Evolutionary conservation across 768 basidiomycete species (phyloP).

Genomic region (Mycena chlorophos): DNA sequence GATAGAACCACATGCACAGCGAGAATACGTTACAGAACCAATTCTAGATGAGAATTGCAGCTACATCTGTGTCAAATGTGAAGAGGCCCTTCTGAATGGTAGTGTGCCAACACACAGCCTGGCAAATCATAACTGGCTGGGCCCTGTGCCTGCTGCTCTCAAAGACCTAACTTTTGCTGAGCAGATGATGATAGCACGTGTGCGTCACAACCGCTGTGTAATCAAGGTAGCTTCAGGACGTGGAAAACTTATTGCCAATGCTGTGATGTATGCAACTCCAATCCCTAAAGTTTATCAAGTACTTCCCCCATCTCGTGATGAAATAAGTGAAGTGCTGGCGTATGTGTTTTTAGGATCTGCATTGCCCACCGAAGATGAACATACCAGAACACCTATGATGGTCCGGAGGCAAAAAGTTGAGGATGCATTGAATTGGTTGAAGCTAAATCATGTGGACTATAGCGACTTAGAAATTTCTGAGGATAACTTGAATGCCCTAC

Average conservation of each 20-base stretch:
- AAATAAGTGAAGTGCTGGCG: constrained; percentile 34
- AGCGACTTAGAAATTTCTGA: constrained; percentile 29
- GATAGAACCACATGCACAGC: too few species aligned
- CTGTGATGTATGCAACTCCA: constrained; percentile 32
- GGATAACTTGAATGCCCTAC: constrained; percentile 26
- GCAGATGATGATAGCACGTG: background rate
- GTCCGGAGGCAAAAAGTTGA: constrained; percentile 28
- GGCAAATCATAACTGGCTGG: constrained; percentile 16
- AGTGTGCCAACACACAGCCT: constrained; percentile 6
- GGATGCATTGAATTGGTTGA: constrained; percentile 34
- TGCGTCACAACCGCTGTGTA: constrained; percentile 15
- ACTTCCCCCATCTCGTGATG: constrained; percentile 32
- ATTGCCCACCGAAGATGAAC: constrained; percentile 28
- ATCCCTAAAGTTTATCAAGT: constrained; percentile 31
- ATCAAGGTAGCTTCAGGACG: constrained; percentile 31
- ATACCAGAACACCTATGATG: constrained; percentile 29
- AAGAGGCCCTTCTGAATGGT: background rate
- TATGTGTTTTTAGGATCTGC: constrained; percentile 32
- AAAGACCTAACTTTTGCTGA: constrained; percentile 5
- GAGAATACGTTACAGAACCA: too few species aligned
- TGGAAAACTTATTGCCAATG: constrained; percentile 36
- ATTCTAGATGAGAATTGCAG: constrained; percentile 70
- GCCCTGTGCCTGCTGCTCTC: constrained; percentile 6
- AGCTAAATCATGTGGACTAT: constrained; percentile 35
- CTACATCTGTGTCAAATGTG: constrained; percentile 62